These are phyloP conservation scores for Rhizophora apiculata DNA, from an alignment of 345 rosid species.

Conservation along the genomic window DNA sequence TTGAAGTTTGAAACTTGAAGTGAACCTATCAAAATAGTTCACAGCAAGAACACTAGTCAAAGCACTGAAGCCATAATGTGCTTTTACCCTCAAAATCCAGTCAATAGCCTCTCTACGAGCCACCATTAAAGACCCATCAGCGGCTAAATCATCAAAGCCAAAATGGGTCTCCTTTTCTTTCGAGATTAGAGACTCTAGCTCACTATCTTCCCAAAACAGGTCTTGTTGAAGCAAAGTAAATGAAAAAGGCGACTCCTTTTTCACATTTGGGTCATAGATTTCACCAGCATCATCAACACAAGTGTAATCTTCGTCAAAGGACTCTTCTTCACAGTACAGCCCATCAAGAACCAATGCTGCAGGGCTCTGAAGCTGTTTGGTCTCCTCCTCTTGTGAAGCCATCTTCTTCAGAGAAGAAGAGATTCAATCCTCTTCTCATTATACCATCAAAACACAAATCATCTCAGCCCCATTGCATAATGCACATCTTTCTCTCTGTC, in stretches of 20 bases:
- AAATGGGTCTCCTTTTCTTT: constrained; percentile 56
- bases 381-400: constrained; percentile 53
- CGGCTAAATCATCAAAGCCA: constrained; percentile 20
- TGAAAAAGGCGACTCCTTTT: constrained; percentile 46
- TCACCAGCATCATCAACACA: constrained; percentile 23
- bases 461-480: constrained; percentile 13
- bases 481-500: constrained; percentile 13
- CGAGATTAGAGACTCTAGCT: constrained; percentile 47
- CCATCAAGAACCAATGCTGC: constrained; percentile 44
- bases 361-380: constrained; percentile 28
- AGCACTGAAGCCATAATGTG: constrained; percentile 60
- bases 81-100: constrained; percentile 65
- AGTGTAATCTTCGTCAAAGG: constrained; percentile 34
- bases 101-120: constrained; percentile 62
- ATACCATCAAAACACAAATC: constrained; percentile 29
- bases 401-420: constrained; percentile 60
- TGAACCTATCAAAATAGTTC: constrained; percentile 85
- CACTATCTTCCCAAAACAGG: constrained; percentile 59
- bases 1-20: constrained; percentile 47
- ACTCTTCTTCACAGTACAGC: constrained; percentile 68
- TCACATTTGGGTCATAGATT: constrained; percentile 20
- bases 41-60: constrained; percentile 72
- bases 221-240: constrained; percentile 41
- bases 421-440: constrained; percentile 49
- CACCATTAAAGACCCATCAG: constrained; percentile 39